These are phyloP conservation scores for Phytophthora cactorum DNA, from an alignment of 352 stramenopile genomes.

Conservation along the genomic window DNA sequence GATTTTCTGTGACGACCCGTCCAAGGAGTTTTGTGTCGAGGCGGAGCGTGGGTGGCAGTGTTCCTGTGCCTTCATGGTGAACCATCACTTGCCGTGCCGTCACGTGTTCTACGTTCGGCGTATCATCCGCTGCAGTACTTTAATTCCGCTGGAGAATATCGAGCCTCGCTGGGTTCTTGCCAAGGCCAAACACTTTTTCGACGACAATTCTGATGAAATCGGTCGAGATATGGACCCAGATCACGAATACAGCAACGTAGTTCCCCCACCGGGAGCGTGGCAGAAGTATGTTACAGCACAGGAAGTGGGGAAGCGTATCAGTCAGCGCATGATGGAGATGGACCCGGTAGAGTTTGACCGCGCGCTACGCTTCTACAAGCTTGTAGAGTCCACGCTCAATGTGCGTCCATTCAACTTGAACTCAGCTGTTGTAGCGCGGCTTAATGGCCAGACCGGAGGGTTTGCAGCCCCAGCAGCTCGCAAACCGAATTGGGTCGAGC, in stretches of 20 bases:
- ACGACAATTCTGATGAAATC: slow-evolving; percentile 6
- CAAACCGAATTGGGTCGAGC: slow-evolving; percentile 24
- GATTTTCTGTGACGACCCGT: slow-evolving; percentile 38
- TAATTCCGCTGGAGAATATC: slow-evolving; percentile 36
- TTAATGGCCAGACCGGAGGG: slow-evolving; percentile 7
- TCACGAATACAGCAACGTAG: slow-evolving; percentile 14
- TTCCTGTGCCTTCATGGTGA: slow-evolving; percentile 47
- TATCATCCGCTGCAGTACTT: slow-evolving; percentile 38
- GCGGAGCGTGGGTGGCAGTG: slow-evolving; percentile 42
- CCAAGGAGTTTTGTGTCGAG: slow-evolving; percentile 45
- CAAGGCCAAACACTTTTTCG: slow-evolving; percentile 31
- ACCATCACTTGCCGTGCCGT: slow-evolving; percentile 40
- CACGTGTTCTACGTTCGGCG: slow-evolving; percentile 46
- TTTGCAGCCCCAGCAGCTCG: background rate
- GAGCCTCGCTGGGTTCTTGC: slow-evolving; percentile 38
- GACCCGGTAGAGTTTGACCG: slow-evolving; percentile 30
- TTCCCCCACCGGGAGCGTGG: slow-evolving; percentile 32
- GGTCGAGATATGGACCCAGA: background rate
- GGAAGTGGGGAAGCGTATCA: slow-evolving; percentile 42
- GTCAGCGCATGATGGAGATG: slow-evolving; percentile 44
- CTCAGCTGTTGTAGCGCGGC: slow-evolving; percentile 6
- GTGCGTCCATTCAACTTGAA: slow-evolving; percentile 36
- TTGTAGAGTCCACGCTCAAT: slow-evolving; percentile 41
- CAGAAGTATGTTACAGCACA: slow-evolving; percentile 40
- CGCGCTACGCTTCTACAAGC: slow-evolving; percentile 41